Percentiles rank a stretch among this genome's conserved stretches.
These are phyloP conservation scores for Schizonepeta tenuifolia DNA, from an alignment of 257 asterid species.

Conservation along the genomic window DNA sequence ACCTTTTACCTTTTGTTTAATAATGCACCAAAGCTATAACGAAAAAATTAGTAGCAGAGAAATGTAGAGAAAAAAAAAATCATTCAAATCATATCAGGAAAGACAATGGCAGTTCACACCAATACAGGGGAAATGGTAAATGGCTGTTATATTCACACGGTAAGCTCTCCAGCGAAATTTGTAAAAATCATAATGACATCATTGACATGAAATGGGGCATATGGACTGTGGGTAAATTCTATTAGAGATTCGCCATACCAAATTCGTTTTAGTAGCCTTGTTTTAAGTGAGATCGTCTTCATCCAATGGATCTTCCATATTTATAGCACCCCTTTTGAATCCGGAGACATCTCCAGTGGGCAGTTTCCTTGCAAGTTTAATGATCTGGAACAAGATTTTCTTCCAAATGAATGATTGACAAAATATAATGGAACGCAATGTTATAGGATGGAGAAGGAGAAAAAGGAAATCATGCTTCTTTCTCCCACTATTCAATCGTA, in stretches of 20 bases:
- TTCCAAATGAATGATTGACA: background rate
- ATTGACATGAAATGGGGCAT: background rate
- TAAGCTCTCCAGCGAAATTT: slow-evolving; percentile 7
- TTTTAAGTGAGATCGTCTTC: slow-evolving; percentile 90
- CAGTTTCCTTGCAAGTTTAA: slow-evolving; percentile 89
- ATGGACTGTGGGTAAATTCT: background rate
- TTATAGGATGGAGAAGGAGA: slow-evolving; percentile 1
- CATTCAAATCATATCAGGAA: background rate
- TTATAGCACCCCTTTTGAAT: slow-evolving; percentile 53
- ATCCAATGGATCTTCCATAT: slow-evolving; percentile 64
- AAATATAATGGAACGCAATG: background rate
- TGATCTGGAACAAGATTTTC: slow-evolving; percentile 53
- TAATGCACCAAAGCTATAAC: background rate
- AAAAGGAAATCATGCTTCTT: background rate
- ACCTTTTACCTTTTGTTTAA: background rate
- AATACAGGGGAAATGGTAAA: slow-evolving; percentile 10
- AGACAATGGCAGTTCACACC: no score
- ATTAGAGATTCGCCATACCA: slow-evolving; percentile 8
- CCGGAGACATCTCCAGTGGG: slow-evolving; percentile 84
- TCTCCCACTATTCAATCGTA: background rate
- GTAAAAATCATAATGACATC: slow-evolving; percentile 1
- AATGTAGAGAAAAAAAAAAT: background rate
- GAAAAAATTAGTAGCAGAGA: background rate
- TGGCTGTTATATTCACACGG: slow-evolving; percentile 30
- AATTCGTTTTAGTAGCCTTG: slow-evolving; percentile 1